These are phyloP conservation scores for Pseudohalonectria lignicola DNA, from an alignment of 2,329 filamentous ascomycete species.

Conservation along the genomic window DNA sequence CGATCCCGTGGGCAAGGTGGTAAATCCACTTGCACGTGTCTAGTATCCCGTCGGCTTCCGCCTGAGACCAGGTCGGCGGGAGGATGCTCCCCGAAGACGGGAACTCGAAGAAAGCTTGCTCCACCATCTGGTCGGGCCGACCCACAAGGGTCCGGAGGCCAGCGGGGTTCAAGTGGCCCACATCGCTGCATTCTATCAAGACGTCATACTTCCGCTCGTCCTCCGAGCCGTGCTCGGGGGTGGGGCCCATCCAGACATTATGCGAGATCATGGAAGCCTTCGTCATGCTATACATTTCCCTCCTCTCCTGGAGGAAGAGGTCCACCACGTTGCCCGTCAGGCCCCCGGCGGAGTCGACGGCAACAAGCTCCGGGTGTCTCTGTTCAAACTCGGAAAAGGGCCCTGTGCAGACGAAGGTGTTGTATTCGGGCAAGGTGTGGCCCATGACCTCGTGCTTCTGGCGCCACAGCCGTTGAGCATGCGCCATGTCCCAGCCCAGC, in stretches of 20 bases:
- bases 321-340: slow-evolving; percentile 73
- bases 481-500: slow-evolving; percentile 57
- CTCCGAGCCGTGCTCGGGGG: slow-evolving; percentile 55
- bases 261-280: slow-evolving; percentile 75
- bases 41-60: slow-evolving; percentile 73
- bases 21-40: slow-evolving; percentile 88
- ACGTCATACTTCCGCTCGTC: slow-evolving; percentile 64
- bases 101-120: slow-evolving; percentile 55
- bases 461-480: slow-evolving; percentile 68
- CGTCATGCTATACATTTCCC: slow-evolving; percentile 92
- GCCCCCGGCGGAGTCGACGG: slow-evolving; percentile 59
- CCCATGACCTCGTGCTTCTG: slow-evolving; percentile 48
- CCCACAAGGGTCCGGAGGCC: slow-evolving; percentile 54
- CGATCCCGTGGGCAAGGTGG: slow-evolving; percentile 60
- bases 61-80: slow-evolving; percentile 71
- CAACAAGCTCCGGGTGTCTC: slow-evolving; percentile 58
- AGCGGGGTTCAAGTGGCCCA: slow-evolving; percentile 64
- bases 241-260: slow-evolving; percentile 86
- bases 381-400: slow-evolving; percentile 63
- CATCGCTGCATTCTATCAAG: slow-evolving; percentile 79
- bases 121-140: slow-evolving; percentile 30
- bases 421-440: slow-evolving; percentile 54
- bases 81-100: slow-evolving; percentile 91
- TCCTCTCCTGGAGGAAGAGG: slow-evolving; percentile 78
- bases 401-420: slow-evolving; percentile 67